Conservation (phyloP, 306 rosid genomes). For the Pterocarpus macrocarpus region DNA sequence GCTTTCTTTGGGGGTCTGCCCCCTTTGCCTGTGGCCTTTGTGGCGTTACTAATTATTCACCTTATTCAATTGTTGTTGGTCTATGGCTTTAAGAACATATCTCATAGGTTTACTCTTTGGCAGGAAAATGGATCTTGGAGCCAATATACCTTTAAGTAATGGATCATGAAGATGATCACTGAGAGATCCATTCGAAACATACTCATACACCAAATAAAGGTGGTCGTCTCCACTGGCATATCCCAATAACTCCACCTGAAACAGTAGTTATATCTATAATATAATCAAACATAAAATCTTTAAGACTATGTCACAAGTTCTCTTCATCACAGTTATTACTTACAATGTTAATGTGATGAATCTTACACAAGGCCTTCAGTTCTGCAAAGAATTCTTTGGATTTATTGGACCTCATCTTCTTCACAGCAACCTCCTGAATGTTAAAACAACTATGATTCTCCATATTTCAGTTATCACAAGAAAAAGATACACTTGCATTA, state of each 20-base stretch:
- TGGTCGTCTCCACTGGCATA: constrained; percentile 91
- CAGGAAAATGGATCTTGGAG: not conserved
- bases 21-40: not conserved
- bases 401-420: constrained; percentile 82
- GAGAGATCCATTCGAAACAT: constrained; percentile 78
- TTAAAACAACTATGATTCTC: constrained; percentile 42
- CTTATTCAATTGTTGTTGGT: constrained; percentile 24
- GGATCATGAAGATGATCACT: constrained; percentile 87
- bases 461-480: constrained; percentile 6
- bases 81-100: constrained; percentile 13
- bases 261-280: constrained; percentile 35
- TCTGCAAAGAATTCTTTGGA: constrained; percentile 90
- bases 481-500: constrained; percentile 3
- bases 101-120: not conserved
- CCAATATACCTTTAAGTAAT: constrained; percentile 66
- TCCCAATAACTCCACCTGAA: constrained; percentile 85
- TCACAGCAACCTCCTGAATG: constrained; percentile 84
- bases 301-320: constrained; percentile 4
- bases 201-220: constrained; percentile 85
- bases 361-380: constrained; percentile 76
- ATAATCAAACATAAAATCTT: not conserved
- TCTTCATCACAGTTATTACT: constrained; percentile 28
- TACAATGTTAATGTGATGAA: constrained; percentile 79
- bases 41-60: constrained; percentile 1
- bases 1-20: not conserved